phyloP scores from a whole-genome alignment of 192 early-diverging fungal genomes.

The Obelidium mucronatum region DNA sequence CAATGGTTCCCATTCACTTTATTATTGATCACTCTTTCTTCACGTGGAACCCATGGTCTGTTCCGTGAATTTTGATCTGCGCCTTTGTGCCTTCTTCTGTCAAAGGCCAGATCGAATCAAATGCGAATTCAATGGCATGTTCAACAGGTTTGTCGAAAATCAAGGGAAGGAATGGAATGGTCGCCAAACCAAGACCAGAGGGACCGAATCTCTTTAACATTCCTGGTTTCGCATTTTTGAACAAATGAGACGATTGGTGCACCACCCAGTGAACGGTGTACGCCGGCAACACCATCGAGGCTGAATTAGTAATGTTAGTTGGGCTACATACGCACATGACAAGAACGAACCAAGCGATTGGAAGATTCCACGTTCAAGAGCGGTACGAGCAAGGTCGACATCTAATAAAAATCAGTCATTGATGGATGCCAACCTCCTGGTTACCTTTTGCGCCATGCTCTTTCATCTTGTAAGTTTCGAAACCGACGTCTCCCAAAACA shows the following conservation, averaged over 20 bases:
- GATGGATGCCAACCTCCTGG: not conserved
- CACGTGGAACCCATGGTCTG: not conserved
- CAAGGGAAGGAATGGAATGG: conserved; percentile 63
- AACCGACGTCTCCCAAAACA: conserved; percentile 38
- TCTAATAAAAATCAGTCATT: conserved; percentile 1
- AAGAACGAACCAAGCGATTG: conserved; percentile 34
- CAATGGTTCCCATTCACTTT: too few relatives aligned
- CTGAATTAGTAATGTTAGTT: conserved; percentile 13
- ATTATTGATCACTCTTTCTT: conserved; percentile 23
- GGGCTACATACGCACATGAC: too few relatives aligned
- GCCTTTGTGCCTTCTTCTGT: conserved; percentile 5
- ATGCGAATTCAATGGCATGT: conserved; percentile 59
- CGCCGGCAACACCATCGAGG: conserved; percentile 64
- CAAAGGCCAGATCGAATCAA: conserved; percentile 48
- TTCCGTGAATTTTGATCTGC: not conserved
- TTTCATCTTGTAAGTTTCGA: conserved; percentile 34
- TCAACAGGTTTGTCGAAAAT: conserved; percentile 72
- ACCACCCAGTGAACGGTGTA: conserved; percentile 59
- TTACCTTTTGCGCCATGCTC: conserved; percentile 14
- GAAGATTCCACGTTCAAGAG: conserved; percentile 32
- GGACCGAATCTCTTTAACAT: conserved; percentile 59
- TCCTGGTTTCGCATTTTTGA: conserved; percentile 42
- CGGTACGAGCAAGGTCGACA: conserved; percentile 32
- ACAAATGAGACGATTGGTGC: conserved; percentile 20
- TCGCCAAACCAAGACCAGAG: conserved; percentile 58